A percentile compares a stretch with the other conserved stretches of the same genome.
These are phyloP conservation scores for Ceratobasidium sp. DNA, from an alignment of 1,284 basidiomycete species.

Conservation along the genomic window DNA sequence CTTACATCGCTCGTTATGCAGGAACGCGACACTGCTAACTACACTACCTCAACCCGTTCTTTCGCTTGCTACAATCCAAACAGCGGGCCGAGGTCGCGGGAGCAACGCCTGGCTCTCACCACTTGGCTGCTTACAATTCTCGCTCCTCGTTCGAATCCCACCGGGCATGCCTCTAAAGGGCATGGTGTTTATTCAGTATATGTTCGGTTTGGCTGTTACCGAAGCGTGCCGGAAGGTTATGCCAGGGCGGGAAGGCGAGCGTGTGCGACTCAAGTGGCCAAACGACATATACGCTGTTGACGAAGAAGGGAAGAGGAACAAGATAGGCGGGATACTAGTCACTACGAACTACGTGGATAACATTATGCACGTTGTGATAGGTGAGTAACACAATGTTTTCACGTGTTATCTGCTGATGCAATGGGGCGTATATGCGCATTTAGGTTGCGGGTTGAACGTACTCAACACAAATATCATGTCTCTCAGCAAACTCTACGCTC, in stretches of 20 bases:
- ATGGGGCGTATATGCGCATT: slow-evolving; percentile 6
- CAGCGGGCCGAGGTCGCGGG: slow-evolving; percentile 89
- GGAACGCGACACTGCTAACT: slow-evolving; percentile 80
- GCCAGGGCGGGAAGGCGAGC: slow-evolving; percentile 65
- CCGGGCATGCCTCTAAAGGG: slow-evolving; percentile 59
- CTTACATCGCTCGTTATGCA: slow-evolving; percentile 53
- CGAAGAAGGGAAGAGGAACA: slow-evolving; percentile 62
- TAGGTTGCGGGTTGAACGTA: slow-evolving; percentile 92
- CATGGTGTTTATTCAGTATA: slow-evolving; percentile 95
- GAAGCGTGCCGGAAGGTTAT: slow-evolving; percentile 75
- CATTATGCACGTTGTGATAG: slow-evolving; percentile 78
- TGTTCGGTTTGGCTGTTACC: slow-evolving; percentile 89
- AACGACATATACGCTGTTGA: slow-evolving; percentile 90
- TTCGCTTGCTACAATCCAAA: slow-evolving; percentile 87
- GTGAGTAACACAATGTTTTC: slow-evolving; percentile 59
- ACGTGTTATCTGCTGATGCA: slow-evolving; percentile 4
- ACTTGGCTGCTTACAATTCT: slow-evolving; percentile 88
- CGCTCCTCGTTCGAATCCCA: slow-evolving; percentile 72
- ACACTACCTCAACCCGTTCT: slow-evolving; percentile 78
- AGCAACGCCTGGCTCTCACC: slow-evolving; percentile 95
- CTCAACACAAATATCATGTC: slow-evolving; percentile 89
- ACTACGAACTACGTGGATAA: slow-evolving; percentile 83
- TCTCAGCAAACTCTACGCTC: slow-evolving; percentile 70
- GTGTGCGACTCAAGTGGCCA: slow-evolving; percentile 93
- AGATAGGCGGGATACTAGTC: slow-evolving; percentile 92